Evolutionary conservation across 1,139 yeast species (phyloP), one percentile per base, ranked within the genome.

Genomic region (Arxiozyma heterogenica): DNA sequence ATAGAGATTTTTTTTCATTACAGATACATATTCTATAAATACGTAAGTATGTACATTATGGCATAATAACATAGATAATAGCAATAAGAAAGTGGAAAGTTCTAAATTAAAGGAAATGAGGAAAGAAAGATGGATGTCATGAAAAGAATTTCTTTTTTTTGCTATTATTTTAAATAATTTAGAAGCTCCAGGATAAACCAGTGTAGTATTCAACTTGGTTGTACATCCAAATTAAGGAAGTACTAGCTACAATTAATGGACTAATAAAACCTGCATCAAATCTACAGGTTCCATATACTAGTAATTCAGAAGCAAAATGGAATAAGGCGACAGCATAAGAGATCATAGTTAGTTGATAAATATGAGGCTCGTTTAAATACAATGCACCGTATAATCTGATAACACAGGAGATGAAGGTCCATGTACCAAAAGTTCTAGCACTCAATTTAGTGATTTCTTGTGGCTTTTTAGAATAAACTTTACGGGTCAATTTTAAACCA

Each of bases 361-460:
- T 80, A 57, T 83, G 85, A 30, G 82, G 81, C 63, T 84, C 81
- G 55, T 74, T 73, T 58, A 87, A 73, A 67, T 86, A 75, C 71
- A 84, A 85, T 7, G 98, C 95, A 50, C 96, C 96, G 67, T 87
- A 90, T 60, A 84, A 77, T 67, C 98, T 81, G 51, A 93, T 83
- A 47, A 93, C 76, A 1, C 96, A 81, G 1, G 97, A 84, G 61
- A 91, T 78, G 52, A 91, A 75, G 0, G 98, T 93, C 98, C 98
- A 93, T 0, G 98, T 93, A 38, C 98, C 98, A 70, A 93, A 93
- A 0, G 98, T 93, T 64, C 98, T 80, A 11, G 97, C 96, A 61
- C 95, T 83, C 61, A 93, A 76, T 7, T 78, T 75, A 0, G 96
- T 88, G 21, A 91, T 81, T 64, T 83, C 79, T 1, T 71, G 60